phyloP scores from a whole-genome alignment of 179 eudicot species.

The Spinacia oleracea region DNA sequence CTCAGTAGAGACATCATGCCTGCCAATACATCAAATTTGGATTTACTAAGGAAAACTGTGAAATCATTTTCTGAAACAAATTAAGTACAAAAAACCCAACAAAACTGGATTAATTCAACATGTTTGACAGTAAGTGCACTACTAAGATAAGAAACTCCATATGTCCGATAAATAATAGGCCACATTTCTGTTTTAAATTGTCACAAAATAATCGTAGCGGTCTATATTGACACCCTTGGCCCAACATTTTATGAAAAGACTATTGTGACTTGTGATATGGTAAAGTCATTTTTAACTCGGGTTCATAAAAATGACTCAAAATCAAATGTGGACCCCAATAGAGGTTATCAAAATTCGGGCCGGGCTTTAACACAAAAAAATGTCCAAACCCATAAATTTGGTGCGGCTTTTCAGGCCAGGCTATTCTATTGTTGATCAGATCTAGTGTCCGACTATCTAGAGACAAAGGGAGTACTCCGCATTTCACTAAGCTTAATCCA shows the following conservation, averaged over 20 bases:
- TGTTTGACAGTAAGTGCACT: neutral
- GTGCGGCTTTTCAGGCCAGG: too few relatives aligned
- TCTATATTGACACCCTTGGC: too few relatives aligned
- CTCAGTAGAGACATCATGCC: conserved; percentile 13
- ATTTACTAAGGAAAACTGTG: neutral
- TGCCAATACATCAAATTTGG: neutral
- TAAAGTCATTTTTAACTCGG: neutral
- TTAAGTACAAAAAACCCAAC: neutral
- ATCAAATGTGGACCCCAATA: too few relatives aligned
- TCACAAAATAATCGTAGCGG: neutral
- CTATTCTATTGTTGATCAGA: too few relatives aligned
- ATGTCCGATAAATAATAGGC: neutral
- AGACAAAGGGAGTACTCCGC: neutral
- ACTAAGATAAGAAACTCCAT: neutral
- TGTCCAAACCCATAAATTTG: too few relatives aligned
- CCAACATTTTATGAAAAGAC: neutral
- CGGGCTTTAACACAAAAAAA: too few relatives aligned
- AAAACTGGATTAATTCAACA: neutral
- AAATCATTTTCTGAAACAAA: neutral
- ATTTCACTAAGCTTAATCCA: neutral
- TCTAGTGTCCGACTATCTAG: neutral
- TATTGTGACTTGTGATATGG: too few relatives aligned
- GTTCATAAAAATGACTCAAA: neutral
- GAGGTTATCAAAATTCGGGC: too few relatives aligned
- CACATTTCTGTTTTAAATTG: neutral